Base-by-base conservation (phyloP, 2,329 filamentous ascomycete species). In the Pochonia chlamydosporia region DNA sequence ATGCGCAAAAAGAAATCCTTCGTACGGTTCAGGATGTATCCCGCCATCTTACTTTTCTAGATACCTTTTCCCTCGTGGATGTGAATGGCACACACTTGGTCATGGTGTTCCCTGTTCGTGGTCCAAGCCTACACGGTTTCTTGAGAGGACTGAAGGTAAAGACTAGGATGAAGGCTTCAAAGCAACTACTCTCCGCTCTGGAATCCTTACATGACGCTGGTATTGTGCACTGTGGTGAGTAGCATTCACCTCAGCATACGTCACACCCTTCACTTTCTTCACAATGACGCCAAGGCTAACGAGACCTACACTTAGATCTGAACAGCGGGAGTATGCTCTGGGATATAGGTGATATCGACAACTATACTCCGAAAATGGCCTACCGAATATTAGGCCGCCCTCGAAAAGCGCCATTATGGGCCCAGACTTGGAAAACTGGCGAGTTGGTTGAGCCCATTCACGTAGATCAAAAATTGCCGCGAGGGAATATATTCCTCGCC, bases 181-280 rank as follows among this genome's bases (percentile, higher is more conserved):
- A 40, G 37, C 16, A 40, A 40, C 25, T 40, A 40, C 37, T 40
- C 20, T 23, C 14, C 10, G 37, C 37, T 11, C 25, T 40, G 20
- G 16, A 40, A n/a, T 40, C 37, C 37, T 23, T 40, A 13, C 37
- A 40, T 40, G 37, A 40, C 20, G 37, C 37, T 40, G 37, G 9
- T 14, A 40, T 40, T 14, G 37, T 40, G 2, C 2, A 23, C 25
- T 23, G 37, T 40, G 37, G 37, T 40, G 20, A 40, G 37, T 11
- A 40, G 37, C 7, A 11, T 3, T 13, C 20, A 23, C 37, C 25
- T 24, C 37, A 40, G 10, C 21, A 3, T 40, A n/a, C n/a, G n/a
- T n/a, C n/a, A n/a, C n/a, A n/a, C n/a, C n/a, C n/a, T n/a, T n/a
- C n/a, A n/a, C n/a, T n/a, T n/a, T 23, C 37, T 23, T 40, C 37